Evolutionary conservation across 2,329 filamentous ascomycete genomes (phyloP), one percentile per base, ranked within the genome.

Genomic region (Dothiorella sarmentorum): DNA sequence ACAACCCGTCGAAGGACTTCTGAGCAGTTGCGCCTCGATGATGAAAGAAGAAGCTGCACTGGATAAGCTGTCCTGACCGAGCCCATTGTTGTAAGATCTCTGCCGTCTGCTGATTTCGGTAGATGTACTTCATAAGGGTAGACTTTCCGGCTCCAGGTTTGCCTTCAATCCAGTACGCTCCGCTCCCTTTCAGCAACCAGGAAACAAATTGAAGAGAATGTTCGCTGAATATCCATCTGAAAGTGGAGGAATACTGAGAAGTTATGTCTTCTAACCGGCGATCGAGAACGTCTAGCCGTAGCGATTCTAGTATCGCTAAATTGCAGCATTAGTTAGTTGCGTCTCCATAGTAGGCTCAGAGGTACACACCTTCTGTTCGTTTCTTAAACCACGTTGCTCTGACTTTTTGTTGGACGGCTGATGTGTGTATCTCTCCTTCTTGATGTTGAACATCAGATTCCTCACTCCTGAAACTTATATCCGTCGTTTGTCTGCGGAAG

Each of bases 131-230:
- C 73, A 80, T 76, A 15, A 80, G 58, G 0, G 76, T 79, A 0
- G 77, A 79, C 52, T 80, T 80, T 7, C 77, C 78, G 15, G 75
- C 75, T 0, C 77, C 78, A 0, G 77, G 71, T 42, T 78, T 80
- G 1, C 78, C 78, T 20, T 69, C 70, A 10, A 79, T 71, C 71
- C 75, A 52, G 17, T 58, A 58, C 3, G 40, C 24, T 11, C 33
- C 55, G 4, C 20, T n/a, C 0, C 18, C 15, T 13, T 42, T 20
- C 15, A 15, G 15, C 4, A 49, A 7, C 43, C 55, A 58, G 5
- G 4, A 20, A 1, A 29, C 4, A 6, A 49, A n/a, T 10, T 18
- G 4, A 18, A 35, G 31, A 1, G 11, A 7, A 3, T 44, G 6
- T 5, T 58, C 7, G 10, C 37, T 10, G 33, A 58, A 58, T 4